Evolutionary conservation across 2,329 filamentous ascomycete species (phyloP).

Genomic region (Orbilia quercus): DNA sequence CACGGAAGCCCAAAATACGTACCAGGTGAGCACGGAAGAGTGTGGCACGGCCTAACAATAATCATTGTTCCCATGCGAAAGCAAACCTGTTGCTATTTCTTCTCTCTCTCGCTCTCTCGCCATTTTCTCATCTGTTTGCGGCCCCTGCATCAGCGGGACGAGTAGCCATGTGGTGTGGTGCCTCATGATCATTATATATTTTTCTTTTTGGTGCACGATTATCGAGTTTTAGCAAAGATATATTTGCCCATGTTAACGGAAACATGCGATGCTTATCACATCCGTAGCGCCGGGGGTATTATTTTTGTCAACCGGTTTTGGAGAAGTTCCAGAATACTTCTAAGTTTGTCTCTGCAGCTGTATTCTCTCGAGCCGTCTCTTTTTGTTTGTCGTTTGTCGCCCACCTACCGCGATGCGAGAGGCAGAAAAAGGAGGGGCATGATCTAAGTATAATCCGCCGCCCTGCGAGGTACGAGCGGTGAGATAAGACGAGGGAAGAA

Average conservation of each 20-base stretch:
- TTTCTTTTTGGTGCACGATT: conserved; percentile 11
- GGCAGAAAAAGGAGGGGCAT: conserved; percentile 16
- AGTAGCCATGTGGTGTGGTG: conserved; percentile 45
- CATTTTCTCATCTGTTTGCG: conserved; percentile 17
- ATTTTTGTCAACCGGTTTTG: conserved; percentile 33
- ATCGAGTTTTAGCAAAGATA: conserved; percentile 32
- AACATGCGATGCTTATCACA: conserved; percentile 21
- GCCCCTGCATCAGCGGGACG: conserved; percentile 41
- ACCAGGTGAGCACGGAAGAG: neutral
- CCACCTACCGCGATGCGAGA: neutral
- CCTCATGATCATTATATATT: conserved; percentile 49
- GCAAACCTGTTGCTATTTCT: conserved; percentile 28
- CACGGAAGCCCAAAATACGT: conserved; percentile 3
- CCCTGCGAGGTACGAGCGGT: conserved; percentile 15
- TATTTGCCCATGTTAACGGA: conserved; percentile 13
- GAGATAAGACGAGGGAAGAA: conserved; percentile 35
- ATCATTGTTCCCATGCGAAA: conserved; percentile 27
- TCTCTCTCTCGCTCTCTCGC: neutral
- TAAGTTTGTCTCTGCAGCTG: conserved; percentile 31
- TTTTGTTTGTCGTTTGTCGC: conserved; percentile 22
- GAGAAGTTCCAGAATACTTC: conserved; percentile 45
- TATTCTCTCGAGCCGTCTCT: conserved; percentile 19
- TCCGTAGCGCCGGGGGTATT: conserved; percentile 33
- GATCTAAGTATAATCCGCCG: neutral
- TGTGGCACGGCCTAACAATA: conserved; percentile 45